phyloP scores from a whole-genome alignment of 202 grass and related monocot genomes.

The Zizania palustris region DNA sequence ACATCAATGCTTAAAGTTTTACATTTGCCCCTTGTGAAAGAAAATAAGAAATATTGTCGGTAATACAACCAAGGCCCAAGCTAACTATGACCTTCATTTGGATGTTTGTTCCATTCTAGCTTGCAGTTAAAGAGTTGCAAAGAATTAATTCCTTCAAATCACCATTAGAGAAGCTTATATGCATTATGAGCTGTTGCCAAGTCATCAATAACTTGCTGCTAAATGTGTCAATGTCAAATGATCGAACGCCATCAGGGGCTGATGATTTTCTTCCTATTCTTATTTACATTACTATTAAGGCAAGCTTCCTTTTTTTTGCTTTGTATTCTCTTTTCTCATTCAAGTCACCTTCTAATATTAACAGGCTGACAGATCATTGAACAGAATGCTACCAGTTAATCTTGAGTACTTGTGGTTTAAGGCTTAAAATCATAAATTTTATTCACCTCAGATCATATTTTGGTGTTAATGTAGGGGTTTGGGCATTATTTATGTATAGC shows the following conservation, averaged over 20 bases:
- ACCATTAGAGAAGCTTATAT: constrained; percentile 80
- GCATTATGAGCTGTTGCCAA: constrained; percentile 91
- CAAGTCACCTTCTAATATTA: neutral
- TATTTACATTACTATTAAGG: constrained; percentile 93
- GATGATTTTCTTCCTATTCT: constrained; percentile 97
- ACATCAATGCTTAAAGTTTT: neutral
- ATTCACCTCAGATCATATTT: neutral
- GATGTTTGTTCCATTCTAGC: constrained; percentile 37
- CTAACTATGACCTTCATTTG: constrained; percentile 26
- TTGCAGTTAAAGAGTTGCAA: constrained; percentile 95
- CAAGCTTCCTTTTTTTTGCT: constrained; percentile 46
- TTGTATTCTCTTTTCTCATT: constrained; percentile 30
- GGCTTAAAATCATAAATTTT: neutral
- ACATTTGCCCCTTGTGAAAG: neutral
- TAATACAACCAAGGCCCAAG: neutral
- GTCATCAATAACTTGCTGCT: constrained; percentile 95
- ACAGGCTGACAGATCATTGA: neutral
- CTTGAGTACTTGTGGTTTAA: neutral
- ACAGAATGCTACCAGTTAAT: neutral
- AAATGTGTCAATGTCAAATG: constrained; percentile 75
- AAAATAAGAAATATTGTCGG: neutral
- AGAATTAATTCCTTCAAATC: constrained; percentile 89
- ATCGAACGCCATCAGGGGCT: constrained; percentile 68
- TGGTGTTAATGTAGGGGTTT: neutral
- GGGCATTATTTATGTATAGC: neutral